Percentiles rank a stretch among this genome's conserved stretches.
phyloP scores from a whole-genome alignment of 495 filamentous ascomycete species.

The Tetracladium marchalianum region DNA sequence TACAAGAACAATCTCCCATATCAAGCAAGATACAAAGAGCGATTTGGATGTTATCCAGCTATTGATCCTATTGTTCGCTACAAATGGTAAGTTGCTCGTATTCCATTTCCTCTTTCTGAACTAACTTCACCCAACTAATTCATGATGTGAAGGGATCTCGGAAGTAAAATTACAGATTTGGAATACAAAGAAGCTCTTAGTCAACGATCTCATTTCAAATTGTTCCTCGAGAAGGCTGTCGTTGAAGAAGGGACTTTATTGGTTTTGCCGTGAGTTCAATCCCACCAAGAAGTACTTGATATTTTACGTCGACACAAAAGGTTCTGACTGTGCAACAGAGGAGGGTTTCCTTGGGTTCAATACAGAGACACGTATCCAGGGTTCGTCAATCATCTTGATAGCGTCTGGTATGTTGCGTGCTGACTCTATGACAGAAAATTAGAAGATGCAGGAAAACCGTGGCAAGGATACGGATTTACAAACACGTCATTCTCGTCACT shows the following conservation, averaged over 20 bases:
- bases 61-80: conserved; percentile 13
- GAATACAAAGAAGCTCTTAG: not conserved
- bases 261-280: conserved; percentile 5
- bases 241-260: conserved; percentile 11
- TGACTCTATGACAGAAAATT: not conserved
- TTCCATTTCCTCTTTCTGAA: not conserved
- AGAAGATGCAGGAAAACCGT: not conserved
- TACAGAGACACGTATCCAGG: conserved; percentile 7
- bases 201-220: conserved; percentile 9
- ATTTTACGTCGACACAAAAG: no score
- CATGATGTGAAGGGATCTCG: conserved; percentile 3
- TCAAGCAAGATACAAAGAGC: conserved; percentile 3
- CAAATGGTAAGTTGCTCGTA: conserved; percentile 10
- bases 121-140: not conserved
- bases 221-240: conserved; percentile 12
- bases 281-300: no score
- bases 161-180: conserved; percentile 2
- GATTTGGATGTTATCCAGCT: conserved; percentile 5
- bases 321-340: not conserved
- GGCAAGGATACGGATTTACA: conserved; percentile 11
- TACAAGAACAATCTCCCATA: conserved; percentile 10
- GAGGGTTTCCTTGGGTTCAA: conserved; percentile 1
- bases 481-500: conserved; percentile 10
- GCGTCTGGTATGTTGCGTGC: no score
- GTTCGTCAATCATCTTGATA: conserved; percentile 1